phyloP scores from a whole-genome alignment of 2,329 filamentous ascomycete genomes.

The Mariannaea sp. region DNA sequence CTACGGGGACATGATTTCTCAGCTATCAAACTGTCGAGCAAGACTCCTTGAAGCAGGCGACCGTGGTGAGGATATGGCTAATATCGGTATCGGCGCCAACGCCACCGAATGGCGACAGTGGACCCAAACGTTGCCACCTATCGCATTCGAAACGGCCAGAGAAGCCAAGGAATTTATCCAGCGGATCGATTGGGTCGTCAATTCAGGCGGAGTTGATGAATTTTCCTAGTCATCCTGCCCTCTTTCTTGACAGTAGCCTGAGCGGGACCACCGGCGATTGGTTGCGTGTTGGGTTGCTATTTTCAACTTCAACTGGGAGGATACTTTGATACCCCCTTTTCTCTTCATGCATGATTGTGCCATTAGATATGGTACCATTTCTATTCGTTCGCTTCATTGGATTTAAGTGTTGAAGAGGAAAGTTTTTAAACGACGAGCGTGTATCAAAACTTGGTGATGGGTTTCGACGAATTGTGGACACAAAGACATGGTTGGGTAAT shows the following conservation, averaged over 20 bases:
- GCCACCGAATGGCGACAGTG: conserved; percentile 65
- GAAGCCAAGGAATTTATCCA: conserved; percentile 75
- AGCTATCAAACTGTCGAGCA: conserved; percentile 66
- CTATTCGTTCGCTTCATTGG: conserved; percentile 16
- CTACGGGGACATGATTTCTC: conserved; percentile 56
- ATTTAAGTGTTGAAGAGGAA: background rate
- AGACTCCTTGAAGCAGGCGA: conserved; percentile 67
- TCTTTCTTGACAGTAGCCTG: background rate
- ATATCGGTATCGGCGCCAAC: conserved; percentile 52
- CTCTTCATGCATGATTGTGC: conserved; percentile 1
- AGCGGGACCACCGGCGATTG: background rate
- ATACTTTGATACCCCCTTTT: conserved; percentile 9
- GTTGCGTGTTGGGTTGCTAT: background rate
- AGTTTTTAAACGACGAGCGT: background rate
- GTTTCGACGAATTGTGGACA: conserved; percentile 23
- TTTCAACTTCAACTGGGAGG: background rate
- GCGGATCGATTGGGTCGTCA: conserved; percentile 47
- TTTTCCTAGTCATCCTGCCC: conserved; percentile 47
- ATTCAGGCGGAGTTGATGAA: conserved; percentile 46
- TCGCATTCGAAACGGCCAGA: conserved; percentile 84
- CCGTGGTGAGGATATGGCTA: conserved; percentile 63
- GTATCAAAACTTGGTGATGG: conserved; percentile 19
- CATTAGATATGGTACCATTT: conserved; percentile 2
- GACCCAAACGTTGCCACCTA: conserved; percentile 74
- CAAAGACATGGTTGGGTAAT: conserved; percentile 32